phyloP scores from a whole-genome alignment of 177 flowering plant genomes.

The Tripterygium wilfordii region DNA sequence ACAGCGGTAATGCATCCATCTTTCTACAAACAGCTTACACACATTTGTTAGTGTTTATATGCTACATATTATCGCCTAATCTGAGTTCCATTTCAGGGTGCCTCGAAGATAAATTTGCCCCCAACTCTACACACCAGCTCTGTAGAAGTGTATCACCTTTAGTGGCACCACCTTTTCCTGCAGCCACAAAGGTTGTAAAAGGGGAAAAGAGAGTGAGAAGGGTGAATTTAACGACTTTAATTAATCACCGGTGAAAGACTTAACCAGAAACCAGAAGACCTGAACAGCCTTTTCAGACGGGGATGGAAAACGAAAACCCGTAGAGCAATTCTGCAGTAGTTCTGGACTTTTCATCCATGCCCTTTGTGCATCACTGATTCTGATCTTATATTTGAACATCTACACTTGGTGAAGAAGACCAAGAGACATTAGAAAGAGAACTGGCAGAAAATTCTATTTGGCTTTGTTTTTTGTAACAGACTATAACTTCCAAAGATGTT shows the following conservation, averaged over 20 bases:
- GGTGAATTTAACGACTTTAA: not conserved
- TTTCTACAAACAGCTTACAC: too few species aligned
- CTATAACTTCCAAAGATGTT: too few species aligned
- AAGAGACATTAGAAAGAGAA: not conserved
- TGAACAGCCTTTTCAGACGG: slow-evolving; percentile 33
- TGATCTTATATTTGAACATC: slow-evolving; percentile 71
- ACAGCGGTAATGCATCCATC: too few species aligned
- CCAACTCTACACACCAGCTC: slow-evolving; percentile 22
- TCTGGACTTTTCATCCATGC: slow-evolving; percentile 91
- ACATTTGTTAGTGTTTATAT: slow-evolving; percentile 1
- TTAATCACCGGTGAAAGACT: not conserved
- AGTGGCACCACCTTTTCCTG: slow-evolving; percentile 50
- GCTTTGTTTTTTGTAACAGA: not conserved
- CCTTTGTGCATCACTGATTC: slow-evolving; percentile 52
- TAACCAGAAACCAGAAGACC: slow-evolving; percentile 31
- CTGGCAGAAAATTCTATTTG: not conserved
- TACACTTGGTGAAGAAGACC: slow-evolving; percentile 21
- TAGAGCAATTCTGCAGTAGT: slow-evolving; percentile 62
- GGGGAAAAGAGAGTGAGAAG: not conserved
- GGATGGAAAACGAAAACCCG: slow-evolving; percentile 59
- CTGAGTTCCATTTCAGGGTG: slow-evolving; percentile 1
- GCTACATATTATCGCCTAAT: not conserved
- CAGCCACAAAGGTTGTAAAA: slow-evolving; percentile 8
- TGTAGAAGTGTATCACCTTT: slow-evolving; percentile 60
- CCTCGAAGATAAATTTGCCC: not conserved